Evolutionary conservation across 106 monocot genomes (phyloP).

Genomic region (Agapanthus africanus): DNA sequence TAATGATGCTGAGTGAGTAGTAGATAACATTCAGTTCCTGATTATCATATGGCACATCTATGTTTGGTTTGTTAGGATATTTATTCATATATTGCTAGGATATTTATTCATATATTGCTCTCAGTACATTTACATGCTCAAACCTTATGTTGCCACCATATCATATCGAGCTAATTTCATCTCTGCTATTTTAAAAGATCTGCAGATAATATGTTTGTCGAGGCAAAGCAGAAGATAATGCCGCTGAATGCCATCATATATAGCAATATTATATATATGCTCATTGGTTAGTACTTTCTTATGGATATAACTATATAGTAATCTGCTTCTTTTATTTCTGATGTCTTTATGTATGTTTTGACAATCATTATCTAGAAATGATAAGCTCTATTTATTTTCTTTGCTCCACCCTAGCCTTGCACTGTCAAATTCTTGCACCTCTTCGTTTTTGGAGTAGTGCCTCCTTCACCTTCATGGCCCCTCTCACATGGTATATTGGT

Average conservation of each 20-base stretch:
- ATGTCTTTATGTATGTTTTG: background rate
- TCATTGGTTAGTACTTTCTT: constrained; percentile 69
- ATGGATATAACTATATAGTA: background rate
- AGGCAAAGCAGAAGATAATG: constrained; percentile 67
- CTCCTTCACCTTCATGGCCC: no score
- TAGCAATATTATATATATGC: constrained; percentile 95
- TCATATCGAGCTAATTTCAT: constrained; percentile 13
- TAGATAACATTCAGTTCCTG: no score
- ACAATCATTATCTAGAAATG: constrained; percentile 6
- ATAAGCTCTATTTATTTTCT: background rate
- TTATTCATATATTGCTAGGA: no score
- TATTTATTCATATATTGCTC: background rate
- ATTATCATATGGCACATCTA: no score
- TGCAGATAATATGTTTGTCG: constrained; percentile 80
- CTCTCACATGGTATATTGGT: no score
- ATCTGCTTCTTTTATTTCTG: background rate
- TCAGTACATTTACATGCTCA: background rate
- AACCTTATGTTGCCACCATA: background rate
- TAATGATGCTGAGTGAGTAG: constrained; percentile 74
- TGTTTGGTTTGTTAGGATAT: no score
- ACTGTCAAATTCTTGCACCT: background rate
- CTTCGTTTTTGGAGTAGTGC: background rate
- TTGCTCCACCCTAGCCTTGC: background rate
- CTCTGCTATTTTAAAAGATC: constrained; percentile 58
- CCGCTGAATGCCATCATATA: constrained; percentile 79